Conservation (phyloP, 352 stramenopile genomes). For the Albugo laibachii region DNA sequence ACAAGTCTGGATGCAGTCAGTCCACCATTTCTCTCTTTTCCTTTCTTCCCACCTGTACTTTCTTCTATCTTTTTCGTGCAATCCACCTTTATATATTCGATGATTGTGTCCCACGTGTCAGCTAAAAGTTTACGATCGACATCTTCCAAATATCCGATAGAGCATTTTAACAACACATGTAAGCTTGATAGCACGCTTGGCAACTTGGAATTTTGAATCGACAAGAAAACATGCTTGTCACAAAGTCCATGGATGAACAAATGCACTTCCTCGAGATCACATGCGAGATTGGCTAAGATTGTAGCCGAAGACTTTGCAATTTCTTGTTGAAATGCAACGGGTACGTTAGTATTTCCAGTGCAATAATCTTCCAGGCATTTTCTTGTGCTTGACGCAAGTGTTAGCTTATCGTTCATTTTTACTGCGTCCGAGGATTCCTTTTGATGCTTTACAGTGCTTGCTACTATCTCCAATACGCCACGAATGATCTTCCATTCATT, state of each 20-base stretch:
- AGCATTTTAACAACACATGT: slow-evolving; percentile 38
- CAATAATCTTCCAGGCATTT: too few species aligned
- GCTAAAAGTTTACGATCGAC: slow-evolving; percentile 9
- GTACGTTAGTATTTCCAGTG: too few species aligned
- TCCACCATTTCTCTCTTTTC: slow-evolving; percentile 9
- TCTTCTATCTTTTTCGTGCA: slow-evolving; percentile 6
- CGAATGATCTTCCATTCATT: slow-evolving; percentile 1
- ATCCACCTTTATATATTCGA: slow-evolving; percentile 17
- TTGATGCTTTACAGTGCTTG: too few species aligned
- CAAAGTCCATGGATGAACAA: slow-evolving; percentile 27
- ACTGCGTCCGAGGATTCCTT: too few species aligned
- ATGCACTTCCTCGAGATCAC: slow-evolving; percentile 13
- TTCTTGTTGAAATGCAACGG: not conserved
- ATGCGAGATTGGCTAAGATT: slow-evolving; percentile 4
- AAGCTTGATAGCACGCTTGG: slow-evolving; percentile 17
- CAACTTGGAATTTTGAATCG: slow-evolving; percentile 3
- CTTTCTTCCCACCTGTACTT: slow-evolving; percentile 1
- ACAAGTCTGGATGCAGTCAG: slow-evolving; percentile 8
- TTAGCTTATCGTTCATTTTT: too few species aligned
- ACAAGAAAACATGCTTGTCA: slow-evolving; percentile 21
- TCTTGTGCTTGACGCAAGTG: too few species aligned
- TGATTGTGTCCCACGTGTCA: slow-evolving; percentile 23
- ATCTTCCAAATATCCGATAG: not conserved
- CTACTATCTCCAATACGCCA: too few species aligned
- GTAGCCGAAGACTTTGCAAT: not conserved